Evolutionary conservation across 495 filamentous ascomycete species (phyloP), one percentile per base, ranked within the genome.

Genomic region (Rusavskia elegans): DNA sequence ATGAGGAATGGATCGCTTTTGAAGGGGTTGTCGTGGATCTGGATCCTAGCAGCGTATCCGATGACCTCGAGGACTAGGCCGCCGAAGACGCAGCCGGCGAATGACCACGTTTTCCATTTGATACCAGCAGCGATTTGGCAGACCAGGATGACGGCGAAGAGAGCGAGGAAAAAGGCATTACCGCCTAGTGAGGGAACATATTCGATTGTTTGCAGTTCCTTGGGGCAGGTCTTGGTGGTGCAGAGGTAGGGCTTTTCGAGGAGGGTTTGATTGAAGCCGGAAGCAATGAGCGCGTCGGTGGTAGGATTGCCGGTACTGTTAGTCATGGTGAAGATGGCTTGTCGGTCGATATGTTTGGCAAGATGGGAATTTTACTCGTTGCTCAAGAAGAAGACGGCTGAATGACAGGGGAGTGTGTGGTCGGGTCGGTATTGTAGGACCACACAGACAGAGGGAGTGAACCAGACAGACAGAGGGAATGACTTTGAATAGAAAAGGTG

Each of bases 141-240:
- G 17, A 58, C 14, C n/a, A 64, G n/a, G 14, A 61, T 35, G 20
- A 64, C 19, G 46, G 59, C 54, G 52, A 68, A 66, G 21, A 67
- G 14, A 5, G 61, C 62, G 25, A 65, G 46, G 49, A 57, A 63
- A 51, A 71, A 52, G 30, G 64, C 59, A 55, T 73, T 72, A 1
- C 61, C 72, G 8, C 59, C 56, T 14, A 73, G 51, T 8, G 53
- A 55, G 14, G 69, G 69, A 30, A 61, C 30, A 45, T 72, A 74
- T 2, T 58, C 38, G 17, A 70, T 37, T 2, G 55, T 51, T 4
- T 61, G 64, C 23, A 63, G 49, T n/a, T 51, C 55, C n/a, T 70
- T 16, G 20, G 65, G 63, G 53, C 72, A 75, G 19, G 59, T 68
- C 17, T 60, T 46, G 21, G 69, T n/a, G 13, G 67, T 71, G 53